These are phyloP conservation scores for Pythium aristosporum DNA, from an alignment of 352 stramenopile genomes.

Conservation along the genomic window DNA sequence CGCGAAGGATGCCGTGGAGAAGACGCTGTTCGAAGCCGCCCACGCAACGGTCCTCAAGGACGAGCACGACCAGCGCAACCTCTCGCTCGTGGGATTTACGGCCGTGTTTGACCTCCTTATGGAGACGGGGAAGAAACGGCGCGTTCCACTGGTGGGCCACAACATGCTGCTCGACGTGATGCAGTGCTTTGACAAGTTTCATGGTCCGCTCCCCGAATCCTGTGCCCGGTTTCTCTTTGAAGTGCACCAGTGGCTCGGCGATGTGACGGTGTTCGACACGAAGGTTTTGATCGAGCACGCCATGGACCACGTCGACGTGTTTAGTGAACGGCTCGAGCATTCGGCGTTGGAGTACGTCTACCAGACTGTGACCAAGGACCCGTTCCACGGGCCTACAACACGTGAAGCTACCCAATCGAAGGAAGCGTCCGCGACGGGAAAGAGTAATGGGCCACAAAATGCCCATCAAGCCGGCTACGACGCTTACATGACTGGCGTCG, in stretches of 20 bases:
- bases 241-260: slow-evolving; percentile 49
- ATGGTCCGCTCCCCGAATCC: slow-evolving; percentile 46
- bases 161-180: slow-evolving; percentile 83
- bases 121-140: slow-evolving; percentile 27
- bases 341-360: slow-evolving; percentile 69
- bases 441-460: not conserved
- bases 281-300: slow-evolving; percentile 67
- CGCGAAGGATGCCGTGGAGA: slow-evolving; percentile 14
- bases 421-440: not conserved
- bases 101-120: slow-evolving; percentile 53
- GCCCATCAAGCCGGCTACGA: slow-evolving; percentile 78
- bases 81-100: slow-evolving; percentile 66
- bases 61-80: slow-evolving; percentile 46
- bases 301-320: slow-evolving; percentile 64
- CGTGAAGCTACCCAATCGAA: not conserved
- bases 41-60: slow-evolving; percentile 22
- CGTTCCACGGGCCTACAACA: slow-evolving; percentile 61
- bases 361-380: slow-evolving; percentile 51
- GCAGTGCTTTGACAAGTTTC: slow-evolving; percentile 81
- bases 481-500: slow-evolving; percentile 75
- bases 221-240: slow-evolving; percentile 63
- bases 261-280: slow-evolving; percentile 60
- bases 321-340: slow-evolving; percentile 55
- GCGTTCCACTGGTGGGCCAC: slow-evolving; percentile 63
- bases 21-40: not conserved